Evolutionary conservation across 2,329 filamentous ascomycete species (phyloP).

Genomic region (Cordyceps javanica): DNA sequence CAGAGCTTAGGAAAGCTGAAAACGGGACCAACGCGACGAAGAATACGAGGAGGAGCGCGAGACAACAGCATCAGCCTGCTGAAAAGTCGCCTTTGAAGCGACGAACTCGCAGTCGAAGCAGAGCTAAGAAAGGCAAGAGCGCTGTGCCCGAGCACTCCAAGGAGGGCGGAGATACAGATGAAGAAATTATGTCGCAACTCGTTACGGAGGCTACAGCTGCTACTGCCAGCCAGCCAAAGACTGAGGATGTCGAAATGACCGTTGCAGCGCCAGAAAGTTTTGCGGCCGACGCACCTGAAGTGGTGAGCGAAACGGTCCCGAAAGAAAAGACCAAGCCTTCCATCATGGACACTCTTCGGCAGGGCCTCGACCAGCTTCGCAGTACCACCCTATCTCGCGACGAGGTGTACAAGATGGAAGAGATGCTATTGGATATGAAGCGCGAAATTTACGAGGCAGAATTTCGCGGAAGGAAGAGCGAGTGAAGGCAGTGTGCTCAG

Average conservation of each 20-base stretch:
- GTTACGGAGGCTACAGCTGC: slow-evolving; percentile 35
- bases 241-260: slow-evolving; percentile 16
- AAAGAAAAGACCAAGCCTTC: slow-evolving; percentile 8
- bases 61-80: background rate
- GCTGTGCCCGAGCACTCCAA: background rate
- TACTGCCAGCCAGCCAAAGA: slow-evolving; percentile 26
- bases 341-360: slow-evolving; percentile 28
- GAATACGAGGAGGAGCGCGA: background rate
- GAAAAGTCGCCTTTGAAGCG: background rate
- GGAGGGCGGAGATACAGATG: slow-evolving; percentile 32
- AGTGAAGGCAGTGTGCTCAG: background rate
- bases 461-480: slow-evolving; percentile 40
- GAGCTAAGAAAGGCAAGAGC: background rate
- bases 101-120: slow-evolving; percentile 5
- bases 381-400: slow-evolving; percentile 53
- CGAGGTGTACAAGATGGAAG: slow-evolving; percentile 67
- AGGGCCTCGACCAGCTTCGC: slow-evolving; percentile 50
- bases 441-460: slow-evolving; percentile 67
- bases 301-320: background rate
- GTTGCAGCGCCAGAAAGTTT: slow-evolving; percentile 21
- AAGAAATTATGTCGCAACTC: slow-evolving; percentile 36
- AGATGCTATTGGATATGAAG: slow-evolving; percentile 73
- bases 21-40: background rate
- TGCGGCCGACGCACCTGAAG: slow-evolving; percentile 1
- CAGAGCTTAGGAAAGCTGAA: background rate